phyloP scores from a whole-genome alignment of 2,329 filamentous ascomycete genomes.

The Lachnellula subtilissima region DNA sequence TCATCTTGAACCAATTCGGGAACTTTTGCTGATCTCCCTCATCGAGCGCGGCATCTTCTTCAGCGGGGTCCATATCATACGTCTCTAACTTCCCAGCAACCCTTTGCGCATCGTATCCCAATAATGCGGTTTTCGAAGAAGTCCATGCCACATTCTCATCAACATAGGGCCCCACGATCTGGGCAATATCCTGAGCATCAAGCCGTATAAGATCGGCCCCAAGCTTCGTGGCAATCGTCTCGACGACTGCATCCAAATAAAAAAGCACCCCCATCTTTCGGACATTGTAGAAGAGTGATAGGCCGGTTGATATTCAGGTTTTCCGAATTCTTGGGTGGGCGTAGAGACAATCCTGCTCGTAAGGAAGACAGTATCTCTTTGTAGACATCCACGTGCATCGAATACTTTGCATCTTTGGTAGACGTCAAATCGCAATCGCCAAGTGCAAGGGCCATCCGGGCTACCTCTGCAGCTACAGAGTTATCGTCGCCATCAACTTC shows the following conservation, averaged over 20 bases:
- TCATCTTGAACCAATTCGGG: neutral
- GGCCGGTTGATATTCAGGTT: slow-evolving; percentile 44
- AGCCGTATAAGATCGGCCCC: slow-evolving; percentile 64
- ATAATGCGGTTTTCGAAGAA: slow-evolving; percentile 44
- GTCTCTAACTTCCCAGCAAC: slow-evolving; percentile 50
- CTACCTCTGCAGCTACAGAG: neutral
- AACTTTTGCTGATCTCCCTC: slow-evolving; percentile 22
- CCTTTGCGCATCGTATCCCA: slow-evolving; percentile 53
- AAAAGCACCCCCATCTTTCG: slow-evolving; percentile 48
- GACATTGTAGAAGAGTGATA: slow-evolving; percentile 55
- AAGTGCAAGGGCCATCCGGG: slow-evolving; percentile 4
- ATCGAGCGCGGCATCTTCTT: slow-evolving; percentile 39
- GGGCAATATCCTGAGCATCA: slow-evolving; percentile 64
- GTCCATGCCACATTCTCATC: slow-evolving; percentile 52
- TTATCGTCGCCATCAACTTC: neutral
- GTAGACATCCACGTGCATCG: slow-evolving; percentile 28
- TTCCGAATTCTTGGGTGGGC: slow-evolving; percentile 34
- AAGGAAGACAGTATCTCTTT: slow-evolving; percentile 42
- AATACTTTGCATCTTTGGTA: slow-evolving; percentile 23
- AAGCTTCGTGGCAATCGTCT: slow-evolving; percentile 56
- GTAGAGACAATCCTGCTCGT: slow-evolving; percentile 44
- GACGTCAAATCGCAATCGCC: slow-evolving; percentile 13
- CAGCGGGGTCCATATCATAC: slow-evolving; percentile 41
- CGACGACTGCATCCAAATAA: slow-evolving; percentile 57
- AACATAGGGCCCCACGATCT: slow-evolving; percentile 64